Base-by-base conservation (phyloP, 768 basidiomycete genomes). In the Clitopilus hobsonii region DNA sequence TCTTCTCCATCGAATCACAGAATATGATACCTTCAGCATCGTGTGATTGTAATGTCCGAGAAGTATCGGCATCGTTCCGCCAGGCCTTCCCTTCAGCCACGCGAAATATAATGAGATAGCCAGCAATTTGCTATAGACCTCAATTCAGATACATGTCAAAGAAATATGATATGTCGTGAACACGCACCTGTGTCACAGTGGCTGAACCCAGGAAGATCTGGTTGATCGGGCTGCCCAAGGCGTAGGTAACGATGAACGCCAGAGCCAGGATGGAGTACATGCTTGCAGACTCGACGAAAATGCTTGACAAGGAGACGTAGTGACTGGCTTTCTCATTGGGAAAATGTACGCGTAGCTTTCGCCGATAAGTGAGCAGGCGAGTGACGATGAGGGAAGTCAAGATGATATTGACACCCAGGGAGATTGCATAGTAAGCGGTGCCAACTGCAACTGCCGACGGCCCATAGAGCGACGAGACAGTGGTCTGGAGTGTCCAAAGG, bases 251-350 rank as follows among this genome's bases (percentile, higher is more conserved):
- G 13, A 77, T 58, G 60, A 73, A 73, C 6, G 67, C 53, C 32
- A 74, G 56, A 11, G 67, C 67, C 25, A 65, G 60, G 16, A 65
- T 28, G 5, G 69, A 65, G 63, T 71, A 75, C 4, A 73, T 67
- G 14, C 71, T 64, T 10, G 73, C 73, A 13, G 66, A 69, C 59
- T 75, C 74, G 49, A 77, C 57, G 47, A 75, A 54, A 60, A 74
- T 72, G 6, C 71, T 61, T 7, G 61, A 62, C 23, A 71, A 58
- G 25, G 67, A 69, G 13, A 68, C 68, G 59, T 74, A 76, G 30
- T 61, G 60, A 13, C 58, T 45, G 26, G 66, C 65, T 28, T 63
- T 60, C 23, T 64, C 62, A 8, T 56, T 30, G 3, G 69, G 67
- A 20, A 73, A 53, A 1, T 55, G 41, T 22, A 49, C 29, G 8